Conservation (phyloP, 2,329 filamentous ascomycete genomes). For the Drechslerella stenobrocha region DNA sequence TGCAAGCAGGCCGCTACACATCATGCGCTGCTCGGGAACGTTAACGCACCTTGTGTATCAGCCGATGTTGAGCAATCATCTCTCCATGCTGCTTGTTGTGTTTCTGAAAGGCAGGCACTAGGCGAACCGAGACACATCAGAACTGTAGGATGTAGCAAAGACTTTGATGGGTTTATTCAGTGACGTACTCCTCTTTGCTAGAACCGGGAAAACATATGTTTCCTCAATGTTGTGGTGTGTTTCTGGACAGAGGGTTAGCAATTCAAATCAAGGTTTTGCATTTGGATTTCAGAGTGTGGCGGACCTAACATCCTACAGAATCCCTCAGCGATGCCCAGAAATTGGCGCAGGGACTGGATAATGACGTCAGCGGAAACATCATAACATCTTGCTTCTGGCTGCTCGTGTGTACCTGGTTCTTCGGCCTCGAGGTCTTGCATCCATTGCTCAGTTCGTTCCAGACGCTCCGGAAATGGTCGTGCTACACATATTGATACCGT, state of each 20-base stretch:
- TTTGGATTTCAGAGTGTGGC: too few relatives aligned
- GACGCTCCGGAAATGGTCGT: constrained; percentile 72
- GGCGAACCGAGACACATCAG: constrained; percentile 61
- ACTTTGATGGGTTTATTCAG: background rate
- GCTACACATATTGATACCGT: constrained; percentile 58
- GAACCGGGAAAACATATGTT: constrained; percentile 73
- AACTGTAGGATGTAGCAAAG: background rate
- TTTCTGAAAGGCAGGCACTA: constrained; percentile 51
- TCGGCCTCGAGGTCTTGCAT: constrained; percentile 28
- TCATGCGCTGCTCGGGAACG: too few relatives aligned
- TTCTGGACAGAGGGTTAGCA: constrained; percentile 8
- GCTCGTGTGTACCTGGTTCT: constrained; percentile 27
- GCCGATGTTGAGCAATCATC: constrained; percentile 69
- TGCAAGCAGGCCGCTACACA: too few relatives aligned
- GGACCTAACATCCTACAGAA: constrained; percentile 43
- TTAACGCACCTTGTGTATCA: constrained; percentile 68
- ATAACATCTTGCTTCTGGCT: background rate
- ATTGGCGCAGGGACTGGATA: constrained; percentile 33
- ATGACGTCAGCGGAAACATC: constrained; percentile 5
- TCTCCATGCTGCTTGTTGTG: constrained; percentile 51
- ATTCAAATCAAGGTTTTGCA: too few relatives aligned
- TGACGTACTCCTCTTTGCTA: constrained; percentile 63
- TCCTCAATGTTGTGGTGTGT: constrained; percentile 79
- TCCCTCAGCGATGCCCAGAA: constrained; percentile 34
- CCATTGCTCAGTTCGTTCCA: constrained; percentile 60